Percentiles rank a stretch among this genome's conserved stretches.
Conservation (phyloP, 331 rosid species). For the Dryas integrifolia region DNA sequence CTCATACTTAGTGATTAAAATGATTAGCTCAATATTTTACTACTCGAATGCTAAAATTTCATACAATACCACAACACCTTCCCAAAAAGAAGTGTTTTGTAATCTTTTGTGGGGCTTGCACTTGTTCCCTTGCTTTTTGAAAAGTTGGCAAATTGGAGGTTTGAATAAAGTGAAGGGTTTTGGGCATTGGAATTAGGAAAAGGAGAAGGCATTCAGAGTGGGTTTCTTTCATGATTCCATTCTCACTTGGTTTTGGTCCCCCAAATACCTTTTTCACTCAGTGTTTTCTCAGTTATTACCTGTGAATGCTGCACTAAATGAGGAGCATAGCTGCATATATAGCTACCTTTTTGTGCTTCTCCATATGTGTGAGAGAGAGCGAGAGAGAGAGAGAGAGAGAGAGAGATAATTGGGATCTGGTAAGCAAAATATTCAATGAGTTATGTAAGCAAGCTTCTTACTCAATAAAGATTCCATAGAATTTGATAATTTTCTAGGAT, state of each 20-base stretch:
- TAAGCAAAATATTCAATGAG: background rate
- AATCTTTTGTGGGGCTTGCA: slow-evolving; percentile 35
- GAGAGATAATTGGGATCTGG: slow-evolving; percentile 7
- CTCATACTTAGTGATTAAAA: slow-evolving; percentile 42
- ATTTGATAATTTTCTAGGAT: background rate
- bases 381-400: too few species aligned
- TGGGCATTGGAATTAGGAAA: slow-evolving; percentile 71
- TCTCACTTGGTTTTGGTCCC: slow-evolving; percentile 42
- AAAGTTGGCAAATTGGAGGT: slow-evolving; percentile 60
- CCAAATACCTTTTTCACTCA: slow-evolving; percentile 9
- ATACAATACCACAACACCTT: slow-evolving; percentile 28
- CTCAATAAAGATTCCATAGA: background rate
- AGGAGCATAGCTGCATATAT: slow-evolving; percentile 18
- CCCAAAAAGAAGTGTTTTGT: slow-evolving; percentile 38
- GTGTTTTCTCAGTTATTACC: slow-evolving; percentile 7
- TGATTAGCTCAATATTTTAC: slow-evolving; percentile 53
- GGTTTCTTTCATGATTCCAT: slow-evolving; percentile 50
- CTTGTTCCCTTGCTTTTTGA: slow-evolving; percentile 53
- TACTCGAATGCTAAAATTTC: slow-evolving; percentile 36
- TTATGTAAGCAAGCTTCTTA: background rate
- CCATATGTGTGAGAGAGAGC: background rate
- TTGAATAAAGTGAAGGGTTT: slow-evolving; percentile 47
- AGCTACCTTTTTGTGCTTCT: slow-evolving; percentile 7
- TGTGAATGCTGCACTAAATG: slow-evolving; percentile 36
- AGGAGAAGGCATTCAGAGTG: slow-evolving; percentile 47